Percentiles rank a stretch among this genome's conserved stretches.
phyloP scores from a whole-genome alignment of 73 alveolate genomes.

The Paramecium caudatum region DNA sequence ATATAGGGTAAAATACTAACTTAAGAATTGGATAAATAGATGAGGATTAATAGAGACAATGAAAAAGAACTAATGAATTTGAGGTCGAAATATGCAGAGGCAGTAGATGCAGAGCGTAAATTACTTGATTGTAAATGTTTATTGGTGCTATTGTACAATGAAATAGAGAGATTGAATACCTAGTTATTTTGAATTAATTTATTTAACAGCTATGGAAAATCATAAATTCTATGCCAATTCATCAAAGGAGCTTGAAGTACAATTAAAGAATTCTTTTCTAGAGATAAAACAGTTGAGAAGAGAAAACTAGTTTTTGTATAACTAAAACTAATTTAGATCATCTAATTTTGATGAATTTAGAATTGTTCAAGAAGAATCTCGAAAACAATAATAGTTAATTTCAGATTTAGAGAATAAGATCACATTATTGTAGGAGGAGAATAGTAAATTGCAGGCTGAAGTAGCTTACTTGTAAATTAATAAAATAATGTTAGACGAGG shows the following conservation, averaged over 20 bases:
- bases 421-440: not conserved
- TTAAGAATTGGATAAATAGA: slow-evolving; percentile 61
- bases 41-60: slow-evolving; percentile 21
- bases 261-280: not conserved
- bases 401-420: slow-evolving; percentile 19
- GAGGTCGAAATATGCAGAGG: slow-evolving; percentile 55
- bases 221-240: not conserved
- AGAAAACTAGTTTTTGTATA: slow-evolving; percentile 15
- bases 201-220: slow-evolving; percentile 57
- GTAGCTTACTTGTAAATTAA: not conserved
- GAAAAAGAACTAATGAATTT: slow-evolving; percentile 47
- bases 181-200: slow-evolving; percentile 18
- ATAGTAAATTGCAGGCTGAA: not conserved
- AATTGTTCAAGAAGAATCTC: not conserved
- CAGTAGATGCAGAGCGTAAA: slow-evolving; percentile 39
- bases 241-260: not conserved
- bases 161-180: slow-evolving; percentile 32
- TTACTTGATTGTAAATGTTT: slow-evolving; percentile 31
- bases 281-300: slow-evolving; percentile 22
- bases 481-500: not conserved
- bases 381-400: not conserved
- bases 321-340: not conserved
- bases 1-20: slow-evolving; percentile 53
- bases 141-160: slow-evolving; percentile 49
- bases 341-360: slow-evolving; percentile 26